phyloP scores from a whole-genome alignment of 2,329 filamentous ascomycete species.

The Aspergillus sp. region DNA sequence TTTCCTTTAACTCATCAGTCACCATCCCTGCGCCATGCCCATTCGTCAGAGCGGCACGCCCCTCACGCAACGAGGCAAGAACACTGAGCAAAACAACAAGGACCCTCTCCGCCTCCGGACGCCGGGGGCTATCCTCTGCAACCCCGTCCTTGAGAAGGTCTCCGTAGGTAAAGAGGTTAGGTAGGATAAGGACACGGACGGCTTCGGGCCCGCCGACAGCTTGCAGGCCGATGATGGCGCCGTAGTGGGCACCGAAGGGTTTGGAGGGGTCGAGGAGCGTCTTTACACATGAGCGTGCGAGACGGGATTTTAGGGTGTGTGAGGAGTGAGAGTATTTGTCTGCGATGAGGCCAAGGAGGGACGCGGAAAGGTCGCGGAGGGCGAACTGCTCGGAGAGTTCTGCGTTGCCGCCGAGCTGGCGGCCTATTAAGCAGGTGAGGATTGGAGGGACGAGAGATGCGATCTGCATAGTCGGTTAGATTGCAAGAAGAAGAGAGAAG shows the following conservation, averaged over 20 bases:
- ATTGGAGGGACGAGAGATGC: constrained; percentile 77
- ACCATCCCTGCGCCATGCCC: constrained; percentile 36
- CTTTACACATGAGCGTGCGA: constrained; percentile 91
- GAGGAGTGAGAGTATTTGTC: constrained; percentile 79
- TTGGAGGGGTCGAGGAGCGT: constrained; percentile 85
- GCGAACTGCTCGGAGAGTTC: constrained; percentile 66
- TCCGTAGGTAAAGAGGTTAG: constrained; percentile 66
- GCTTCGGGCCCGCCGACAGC: constrained; percentile 71
- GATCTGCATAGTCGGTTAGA: constrained; percentile 43
- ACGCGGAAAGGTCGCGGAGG: constrained; percentile 80
- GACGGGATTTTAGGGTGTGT: constrained; percentile 77
- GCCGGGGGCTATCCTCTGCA: constrained; percentile 50
- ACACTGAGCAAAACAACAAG: constrained; percentile 57
- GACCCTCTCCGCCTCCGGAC: constrained; percentile 61
- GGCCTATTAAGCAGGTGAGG: constrained; percentile 84
- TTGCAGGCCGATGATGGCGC: constrained; percentile 77
- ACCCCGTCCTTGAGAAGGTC: constrained; percentile 58
- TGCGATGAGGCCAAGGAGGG: constrained; percentile 75
- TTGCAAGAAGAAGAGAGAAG: not conserved
- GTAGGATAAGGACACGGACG: constrained; percentile 63
- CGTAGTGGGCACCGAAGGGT: constrained; percentile 81
- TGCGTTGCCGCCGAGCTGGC: constrained; percentile 66
- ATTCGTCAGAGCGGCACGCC: constrained; percentile 41
- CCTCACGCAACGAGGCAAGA: constrained; percentile 55
- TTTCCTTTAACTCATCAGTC: constrained; percentile 38